These are phyloP conservation scores for Cyberlindnera mississippiensis DNA, from an alignment of 805 yeast species.

Conservation along the genomic window DNA sequence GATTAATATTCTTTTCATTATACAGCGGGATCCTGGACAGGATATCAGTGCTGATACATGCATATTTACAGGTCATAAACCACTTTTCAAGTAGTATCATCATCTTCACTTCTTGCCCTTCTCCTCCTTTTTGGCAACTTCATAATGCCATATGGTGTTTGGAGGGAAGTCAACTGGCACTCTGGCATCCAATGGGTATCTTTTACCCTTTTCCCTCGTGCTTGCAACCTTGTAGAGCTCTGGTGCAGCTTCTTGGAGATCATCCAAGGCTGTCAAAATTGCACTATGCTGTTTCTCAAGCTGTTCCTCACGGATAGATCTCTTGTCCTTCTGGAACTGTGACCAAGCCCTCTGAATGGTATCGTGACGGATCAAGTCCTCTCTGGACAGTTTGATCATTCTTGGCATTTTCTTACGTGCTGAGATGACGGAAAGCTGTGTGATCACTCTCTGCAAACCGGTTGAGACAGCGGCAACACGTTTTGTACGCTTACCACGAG, in stretches of 20 bases:
- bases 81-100: neutral
- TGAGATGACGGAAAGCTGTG: conserved; percentile 71
- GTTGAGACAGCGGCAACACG: conserved; percentile 37
- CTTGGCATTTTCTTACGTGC: conserved; percentile 89
- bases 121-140: conserved; percentile 32
- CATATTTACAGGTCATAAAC: neutral
- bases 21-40: no score
- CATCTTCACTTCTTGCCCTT: conserved; percentile 2
- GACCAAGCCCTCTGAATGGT: conserved; percentile 84
- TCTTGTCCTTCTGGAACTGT: conserved; percentile 49
- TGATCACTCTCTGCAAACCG: conserved; percentile 43
- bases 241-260: conserved; percentile 49
- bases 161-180: conserved; percentile 92
- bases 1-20: no score
- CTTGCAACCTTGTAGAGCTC: conserved; percentile 62
- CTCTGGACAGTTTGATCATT: conserved; percentile 66
- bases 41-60: no score
- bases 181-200: conserved; percentile 80
- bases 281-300: conserved; percentile 59
- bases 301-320: conserved; percentile 37
- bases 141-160: conserved; percentile 69
- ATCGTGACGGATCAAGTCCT: conserved; percentile 82
- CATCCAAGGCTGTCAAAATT: conserved; percentile 69
- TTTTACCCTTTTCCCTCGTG: conserved; percentile 44
- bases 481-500: conserved; percentile 50